phyloP scores from a whole-genome alignment of 192 early-diverging fungal genomes.

The Rhizophagus sp. region DNA sequence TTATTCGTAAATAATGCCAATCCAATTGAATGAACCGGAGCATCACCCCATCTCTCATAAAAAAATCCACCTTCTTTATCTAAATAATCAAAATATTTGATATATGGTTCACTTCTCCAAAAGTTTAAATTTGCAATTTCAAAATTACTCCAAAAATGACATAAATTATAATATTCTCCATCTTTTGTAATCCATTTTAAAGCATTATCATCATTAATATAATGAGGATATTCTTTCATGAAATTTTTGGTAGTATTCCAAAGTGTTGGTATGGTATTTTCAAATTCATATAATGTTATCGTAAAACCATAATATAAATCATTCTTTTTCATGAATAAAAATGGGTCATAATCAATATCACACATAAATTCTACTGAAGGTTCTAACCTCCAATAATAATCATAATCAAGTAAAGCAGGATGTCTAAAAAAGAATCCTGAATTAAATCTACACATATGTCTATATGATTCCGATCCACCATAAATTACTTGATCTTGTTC shows the following conservation, averaged over 20 bases:
- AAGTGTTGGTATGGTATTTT: conserved; percentile 68
- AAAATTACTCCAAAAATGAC: conserved; percentile 88
- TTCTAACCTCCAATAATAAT: conserved; percentile 88
- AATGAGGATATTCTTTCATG: conserved; percentile 53
- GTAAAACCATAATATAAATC: conserved; percentile 76
- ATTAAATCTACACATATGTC: conserved; percentile 87
- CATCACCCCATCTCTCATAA: conserved; percentile 80
- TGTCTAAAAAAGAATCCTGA: conserved; percentile 82
- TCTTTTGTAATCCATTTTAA: conserved; percentile 59
- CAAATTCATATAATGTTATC: conserved; percentile 66
- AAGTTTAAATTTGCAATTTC: conserved; percentile 80
- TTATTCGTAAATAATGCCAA: conserved; percentile 61
- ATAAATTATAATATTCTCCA: conserved; percentile 33
- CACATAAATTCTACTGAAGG: conserved; percentile 80
- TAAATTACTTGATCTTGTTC: conserved; percentile 61
- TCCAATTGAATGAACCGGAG: conserved; percentile 72
- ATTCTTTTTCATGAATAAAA: conserved; percentile 72
- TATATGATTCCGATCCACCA: conserved; percentile 74
- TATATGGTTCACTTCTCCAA: conserved; percentile 66
- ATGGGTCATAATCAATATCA: conserved; percentile 81
- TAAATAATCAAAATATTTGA: conserved; percentile 63
- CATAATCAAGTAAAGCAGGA: conserved; percentile 62
- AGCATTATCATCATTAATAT: conserved; percentile 54
- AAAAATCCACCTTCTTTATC: conserved; percentile 85
- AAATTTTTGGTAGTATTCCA: conserved; percentile 68